Percentiles rank a stretch among this genome's conserved stretches.
Evolutionary conservation across 257 asterid genomes (phyloP).

Genomic region (Solanum lignicaule): DNA sequence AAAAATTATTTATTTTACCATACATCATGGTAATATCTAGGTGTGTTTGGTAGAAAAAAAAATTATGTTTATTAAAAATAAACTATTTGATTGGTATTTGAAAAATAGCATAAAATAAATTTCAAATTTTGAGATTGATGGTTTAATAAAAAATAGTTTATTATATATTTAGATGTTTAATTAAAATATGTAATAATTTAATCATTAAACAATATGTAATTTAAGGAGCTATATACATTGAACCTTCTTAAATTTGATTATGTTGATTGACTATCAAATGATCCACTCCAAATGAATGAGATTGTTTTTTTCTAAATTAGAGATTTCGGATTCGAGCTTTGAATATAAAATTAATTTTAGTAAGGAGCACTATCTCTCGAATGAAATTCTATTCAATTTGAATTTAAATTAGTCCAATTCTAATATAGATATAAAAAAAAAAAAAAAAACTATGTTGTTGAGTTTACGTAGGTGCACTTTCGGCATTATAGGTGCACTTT

Average conservation of each 20-base stretch:
- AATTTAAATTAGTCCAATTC: too few relatives aligned
- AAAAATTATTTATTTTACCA: neutral
- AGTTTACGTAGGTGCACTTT: neutral
- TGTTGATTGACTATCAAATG: neutral
- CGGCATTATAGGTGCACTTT: neutral
- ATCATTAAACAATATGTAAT: too few relatives aligned
- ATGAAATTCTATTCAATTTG: accelerated
- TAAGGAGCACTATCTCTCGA: accelerated
- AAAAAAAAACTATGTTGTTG: neutral
- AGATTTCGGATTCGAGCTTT: accelerated
- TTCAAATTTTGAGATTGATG: neutral
- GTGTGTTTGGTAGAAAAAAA: neutral
- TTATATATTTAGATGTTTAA: too few relatives aligned
- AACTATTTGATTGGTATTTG: neutral
- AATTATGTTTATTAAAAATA: neutral
- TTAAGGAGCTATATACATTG: neutral
- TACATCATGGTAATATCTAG: neutral
- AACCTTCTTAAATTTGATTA: neutral
- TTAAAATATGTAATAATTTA: neutral
- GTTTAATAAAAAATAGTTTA: neutral
- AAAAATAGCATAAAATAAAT: neutral
- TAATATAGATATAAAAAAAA: accelerated
- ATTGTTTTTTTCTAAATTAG: too few relatives aligned
- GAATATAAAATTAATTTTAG: accelerated
- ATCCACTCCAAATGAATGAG: too few relatives aligned